Base-by-base conservation (phyloP, 192 early-diverging fungal species). In the Lobosporangium transversale region DNA sequence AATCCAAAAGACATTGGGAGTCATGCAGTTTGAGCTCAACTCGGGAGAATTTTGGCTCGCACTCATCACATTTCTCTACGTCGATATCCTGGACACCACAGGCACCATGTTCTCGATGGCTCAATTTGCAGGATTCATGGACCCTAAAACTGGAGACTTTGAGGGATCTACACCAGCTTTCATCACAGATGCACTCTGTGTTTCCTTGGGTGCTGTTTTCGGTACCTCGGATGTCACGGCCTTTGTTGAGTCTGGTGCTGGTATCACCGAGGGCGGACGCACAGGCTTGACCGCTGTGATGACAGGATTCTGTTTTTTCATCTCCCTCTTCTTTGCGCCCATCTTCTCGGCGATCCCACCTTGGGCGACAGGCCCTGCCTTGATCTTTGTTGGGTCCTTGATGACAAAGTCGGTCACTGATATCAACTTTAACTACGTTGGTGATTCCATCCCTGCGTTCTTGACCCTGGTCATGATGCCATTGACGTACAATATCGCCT, bases 51-150 rank as follows among this genome's bases (percentile, higher is more conserved):
- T 93, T 37, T 94, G 92, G 90, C 83, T 92, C 29, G 90, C 92
- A 11, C 82, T 94, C 36, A 87, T 94, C 42, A 94, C 89, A 1
- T 93, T 94, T 70, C 76, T 94, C n/a, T 93, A 93, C 61, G 90
- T 94, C 63, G 93, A 94, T 60, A 92, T 94, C 52, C 76, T 94
- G 53, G 93, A 94, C 67, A 91, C 90, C 40, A 94, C 92, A 0
- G 92, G 92, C 20, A 94, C 93, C 31, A 82, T 94, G 88, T 93
- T 89, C 58, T 93, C 92, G 26, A 92, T 93, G 93, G 92, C 92
- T 30, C 86, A 85, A 57, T 93, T 90, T 80, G 93, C 88, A 60
- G 91, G 93, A 24, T 92, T 89, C 67, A 87, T 86, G 71, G 87
- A 93, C 56, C 61, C 69, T 61, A 84, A 90, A 57, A 78, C 81